Evolutionary conservation across 768 basidiomycete species (phyloP), one percentile per base, ranked within the genome.

Genomic region (Pholiota microspora): DNA sequence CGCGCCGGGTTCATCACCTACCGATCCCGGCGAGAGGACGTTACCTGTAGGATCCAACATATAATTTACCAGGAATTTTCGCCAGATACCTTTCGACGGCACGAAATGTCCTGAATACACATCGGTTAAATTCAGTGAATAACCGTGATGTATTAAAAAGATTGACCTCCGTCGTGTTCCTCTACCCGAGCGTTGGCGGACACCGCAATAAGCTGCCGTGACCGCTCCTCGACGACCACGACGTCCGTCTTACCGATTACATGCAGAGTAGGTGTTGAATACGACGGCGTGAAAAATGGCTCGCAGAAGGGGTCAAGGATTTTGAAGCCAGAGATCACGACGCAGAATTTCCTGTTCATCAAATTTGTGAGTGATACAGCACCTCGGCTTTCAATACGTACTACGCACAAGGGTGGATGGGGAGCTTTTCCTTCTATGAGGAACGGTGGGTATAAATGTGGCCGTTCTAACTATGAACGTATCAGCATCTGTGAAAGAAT

Each of bases 131-230:
- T 25, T 2, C 9, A 23, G 12, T n/a, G 1, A 16, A 13, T 2
- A 15, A n/a, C 15, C 4, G 2, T 21, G 4, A 15, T 13, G 24
- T 18, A 24, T 10, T 36, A 50, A 32, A 7, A 2, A 28, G 24
- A 15, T 56, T 85, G 25, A 92, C 92, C 92, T 50, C 92, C 92
- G 23, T 84, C 82, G 54, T 94, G 92, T 59, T 77, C 78, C 64
- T 90, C 90, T 7, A 94, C 79, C 9, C 91, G 78, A 25, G 76
- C 75, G 42, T 79, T 78, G 1, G 65, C 62, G 25, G 87, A 86
- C 9, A 80, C 69, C 6, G 76, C 73, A 13, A 89, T 67, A 4
- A 93, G 70, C 13, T 67, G 64, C 56, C 75, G 76, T 0, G 89
- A 82, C 27, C 91, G 80, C 63, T 91, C 89, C 65, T 82, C 79